phyloP scores from a whole-genome alignment of 1,284 basidiomycete species.

The Rhodotorula sp. region DNA sequence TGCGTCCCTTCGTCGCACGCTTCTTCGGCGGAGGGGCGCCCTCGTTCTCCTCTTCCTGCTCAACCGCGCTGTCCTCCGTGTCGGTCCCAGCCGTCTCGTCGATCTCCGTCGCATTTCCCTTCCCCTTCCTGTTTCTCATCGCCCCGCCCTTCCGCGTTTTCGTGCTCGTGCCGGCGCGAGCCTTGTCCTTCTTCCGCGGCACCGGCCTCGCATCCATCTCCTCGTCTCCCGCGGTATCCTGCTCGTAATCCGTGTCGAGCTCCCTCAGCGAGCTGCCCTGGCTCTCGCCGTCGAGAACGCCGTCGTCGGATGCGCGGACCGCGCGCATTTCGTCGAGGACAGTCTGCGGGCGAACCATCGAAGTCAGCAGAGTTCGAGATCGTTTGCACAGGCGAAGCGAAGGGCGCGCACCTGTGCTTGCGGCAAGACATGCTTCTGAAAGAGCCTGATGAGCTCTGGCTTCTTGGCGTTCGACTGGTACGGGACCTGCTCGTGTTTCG shows the following conservation, averaged over 20 bases:
- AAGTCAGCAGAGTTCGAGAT: not conserved
- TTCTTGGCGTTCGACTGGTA: conserved; percentile 81
- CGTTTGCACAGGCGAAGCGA: not conserved
- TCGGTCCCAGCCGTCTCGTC: not conserved
- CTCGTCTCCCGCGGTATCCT: not conserved
- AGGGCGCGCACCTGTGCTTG: conserved; percentile 54
- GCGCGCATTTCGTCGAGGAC: conserved; percentile 13
- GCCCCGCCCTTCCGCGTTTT: not conserved
- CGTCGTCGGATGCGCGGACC: conserved; percentile 32
- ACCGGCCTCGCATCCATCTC: not conserved
- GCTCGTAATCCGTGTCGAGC: conserved; percentile 27
- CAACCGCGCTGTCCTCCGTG: not conserved
- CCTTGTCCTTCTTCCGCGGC: conserved; percentile 11
- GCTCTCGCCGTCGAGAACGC: conserved; percentile 37
- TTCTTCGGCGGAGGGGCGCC: not conserved
- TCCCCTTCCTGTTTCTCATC: not conserved
- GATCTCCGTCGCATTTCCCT: not conserved
- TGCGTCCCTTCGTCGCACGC: conserved; percentile 2
- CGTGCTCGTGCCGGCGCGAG: conserved; percentile 11
- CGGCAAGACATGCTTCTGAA: conserved; percentile 71
- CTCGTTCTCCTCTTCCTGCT: conserved; percentile 2
- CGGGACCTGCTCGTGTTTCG: conserved; percentile 17
- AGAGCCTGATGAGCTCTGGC: conserved; percentile 74
- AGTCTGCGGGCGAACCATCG: conserved; percentile 1
- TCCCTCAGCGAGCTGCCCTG: conserved; percentile 31